Evolutionary conservation across 306 rosid genomes (phyloP).

Genomic region (Ochetophila trinervis): DNA sequence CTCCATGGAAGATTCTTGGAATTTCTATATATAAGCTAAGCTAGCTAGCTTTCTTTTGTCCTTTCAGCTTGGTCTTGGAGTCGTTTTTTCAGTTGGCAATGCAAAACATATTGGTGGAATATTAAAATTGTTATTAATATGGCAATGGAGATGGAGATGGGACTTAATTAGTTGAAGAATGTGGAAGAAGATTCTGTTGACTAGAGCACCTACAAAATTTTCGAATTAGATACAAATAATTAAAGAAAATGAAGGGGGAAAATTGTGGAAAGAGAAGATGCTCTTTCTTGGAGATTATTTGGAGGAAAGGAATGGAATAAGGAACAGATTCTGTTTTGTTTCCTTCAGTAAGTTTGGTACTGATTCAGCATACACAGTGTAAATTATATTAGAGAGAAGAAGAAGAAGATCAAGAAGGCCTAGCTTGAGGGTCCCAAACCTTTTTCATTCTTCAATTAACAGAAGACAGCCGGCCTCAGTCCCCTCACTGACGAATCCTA

Average conservation of each 20-base stretch:
- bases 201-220: slow-evolving; percentile 44
- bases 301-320: slow-evolving; percentile 75
- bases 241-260: background rate
- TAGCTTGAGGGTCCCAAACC: slow-evolving; percentile 34
- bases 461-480: slow-evolving; percentile 28
- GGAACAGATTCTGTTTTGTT: slow-evolving; percentile 76
- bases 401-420: slow-evolving; percentile 12
- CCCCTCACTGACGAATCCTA: too few relatives aligned
- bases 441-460: slow-evolving; percentile 46
- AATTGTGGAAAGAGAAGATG: slow-evolving; percentile 40
- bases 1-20: slow-evolving; percentile 50
- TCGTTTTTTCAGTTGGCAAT: slow-evolving; percentile 30
- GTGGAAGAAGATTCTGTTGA: slow-evolving; percentile 34
- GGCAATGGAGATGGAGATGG: slow-evolving; percentile 1
- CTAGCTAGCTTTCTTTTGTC: slow-evolving; percentile 8
- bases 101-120: too few relatives aligned
- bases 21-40: slow-evolving; percentile 12
- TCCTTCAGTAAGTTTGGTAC: slow-evolving; percentile 92
- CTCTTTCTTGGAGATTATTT: slow-evolving; percentile 49
- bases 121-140: background rate
- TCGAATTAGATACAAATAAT: slow-evolving; percentile 24
- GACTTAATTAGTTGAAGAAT: slow-evolving; percentile 13
- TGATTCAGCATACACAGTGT: slow-evolving; percentile 60
- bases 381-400: background rate
- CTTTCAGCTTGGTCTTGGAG: slow-evolving; percentile 27